A percentile compares a stretch with the other conserved stretches of the same genome.
Evolutionary conservation across 2,329 filamentous ascomycete genomes (phyloP).

Genomic region (Pseudocercospora fijiensis): DNA sequence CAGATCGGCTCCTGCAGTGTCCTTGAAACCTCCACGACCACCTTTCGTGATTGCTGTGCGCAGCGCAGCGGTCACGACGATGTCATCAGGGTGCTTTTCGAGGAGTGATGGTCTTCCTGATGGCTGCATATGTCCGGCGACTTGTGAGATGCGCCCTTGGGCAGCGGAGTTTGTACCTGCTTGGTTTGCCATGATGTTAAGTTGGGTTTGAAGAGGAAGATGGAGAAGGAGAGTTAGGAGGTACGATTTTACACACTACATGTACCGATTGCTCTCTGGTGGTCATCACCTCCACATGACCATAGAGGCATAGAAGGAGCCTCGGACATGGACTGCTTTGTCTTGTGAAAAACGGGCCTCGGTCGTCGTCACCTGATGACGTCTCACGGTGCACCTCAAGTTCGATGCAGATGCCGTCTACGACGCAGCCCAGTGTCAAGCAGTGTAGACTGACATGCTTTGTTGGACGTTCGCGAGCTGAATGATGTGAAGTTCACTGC

Average conservation of each 20-base stretch:
- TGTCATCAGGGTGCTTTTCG: slow-evolving; percentile 61
- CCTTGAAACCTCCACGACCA: slow-evolving; percentile 92
- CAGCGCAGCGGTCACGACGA: slow-evolving; percentile 89
- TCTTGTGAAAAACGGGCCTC: neutral
- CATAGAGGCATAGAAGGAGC: neutral
- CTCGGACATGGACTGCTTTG: neutral
- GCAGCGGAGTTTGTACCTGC: slow-evolving; percentile 24
- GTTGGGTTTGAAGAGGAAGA: neutral
- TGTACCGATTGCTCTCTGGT: neutral
- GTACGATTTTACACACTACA: neutral
- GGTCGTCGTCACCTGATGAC: neutral
- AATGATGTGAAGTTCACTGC: neutral
- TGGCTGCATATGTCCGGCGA: slow-evolving; percentile 56
- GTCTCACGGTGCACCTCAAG: neutral
- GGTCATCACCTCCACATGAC: neutral
- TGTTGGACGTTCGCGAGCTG: too few species aligned
- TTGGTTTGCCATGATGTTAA: slow-evolving; percentile 26
- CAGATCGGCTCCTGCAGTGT: slow-evolving; percentile 84
- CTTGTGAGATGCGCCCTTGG: slow-evolving; percentile 54
- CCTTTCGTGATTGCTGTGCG: slow-evolving; percentile 91
- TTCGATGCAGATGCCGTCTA: neutral
- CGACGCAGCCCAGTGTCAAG: too few species aligned
- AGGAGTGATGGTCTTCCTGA: slow-evolving; percentile 47
- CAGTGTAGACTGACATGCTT: too few species aligned
- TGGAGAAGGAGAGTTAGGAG: slow-evolving; percentile 5